Conservation (phyloP, 1,284 basidiomycete genomes). For the Leccinum subrobustum region DNA sequence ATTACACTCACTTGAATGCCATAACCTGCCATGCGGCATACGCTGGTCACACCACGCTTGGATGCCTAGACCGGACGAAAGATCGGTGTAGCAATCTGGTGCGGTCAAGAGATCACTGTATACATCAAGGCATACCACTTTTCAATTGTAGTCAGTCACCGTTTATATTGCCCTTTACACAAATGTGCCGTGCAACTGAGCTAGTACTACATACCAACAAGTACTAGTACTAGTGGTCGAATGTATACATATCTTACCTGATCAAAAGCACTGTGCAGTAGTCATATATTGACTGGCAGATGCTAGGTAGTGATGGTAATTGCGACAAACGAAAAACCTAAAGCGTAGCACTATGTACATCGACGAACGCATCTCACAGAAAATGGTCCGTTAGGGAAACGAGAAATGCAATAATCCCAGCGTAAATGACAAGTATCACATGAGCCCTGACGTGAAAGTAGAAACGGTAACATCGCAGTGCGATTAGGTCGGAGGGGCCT, state of each 20-base stretch:
- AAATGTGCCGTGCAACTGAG: neutral
- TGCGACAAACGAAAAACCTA: conserved; percentile 7
- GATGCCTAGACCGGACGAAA: too few species aligned
- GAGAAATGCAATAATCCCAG: conserved; percentile 23
- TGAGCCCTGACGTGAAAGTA: conserved; percentile 11
- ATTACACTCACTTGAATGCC: neutral
- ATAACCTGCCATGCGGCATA: too few species aligned
- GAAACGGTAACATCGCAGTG: neutral
- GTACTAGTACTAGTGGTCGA: neutral
- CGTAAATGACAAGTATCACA: conserved; percentile 19
- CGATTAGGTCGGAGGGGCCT: conserved; percentile 27
- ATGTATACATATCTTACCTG: neutral
- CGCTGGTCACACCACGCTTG: too few species aligned
- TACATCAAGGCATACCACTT: neutral
- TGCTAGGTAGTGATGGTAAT: conserved; percentile 15
- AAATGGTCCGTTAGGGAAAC: conserved; percentile 27
- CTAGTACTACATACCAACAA: neutral
- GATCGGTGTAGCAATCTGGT: neutral
- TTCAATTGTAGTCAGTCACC: too few species aligned
- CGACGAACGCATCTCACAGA: conserved; percentile 14
- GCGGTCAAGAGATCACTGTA: neutral
- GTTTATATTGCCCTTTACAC: neutral
- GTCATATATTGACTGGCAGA: conserved; percentile 12
- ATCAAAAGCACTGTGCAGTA: conserved; percentile 1
- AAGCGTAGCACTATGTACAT: conserved; percentile 33